Conservation (phyloP, 495 filamentous ascomycete genomes). For the Tuber magnatum region DNA sequence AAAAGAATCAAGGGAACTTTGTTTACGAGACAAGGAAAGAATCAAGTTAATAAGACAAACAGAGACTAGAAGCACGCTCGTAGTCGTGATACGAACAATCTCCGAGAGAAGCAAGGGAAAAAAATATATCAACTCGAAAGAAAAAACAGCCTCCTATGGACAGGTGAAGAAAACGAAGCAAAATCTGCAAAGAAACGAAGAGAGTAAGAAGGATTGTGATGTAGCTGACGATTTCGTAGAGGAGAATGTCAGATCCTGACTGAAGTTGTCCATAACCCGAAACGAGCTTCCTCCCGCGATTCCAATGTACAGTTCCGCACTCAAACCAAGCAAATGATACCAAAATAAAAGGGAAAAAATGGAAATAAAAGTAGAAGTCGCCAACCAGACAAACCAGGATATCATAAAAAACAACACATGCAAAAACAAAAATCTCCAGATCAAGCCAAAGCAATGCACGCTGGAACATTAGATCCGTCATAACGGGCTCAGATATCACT, state of each 20-base stretch:
- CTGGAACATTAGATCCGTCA: conserved; percentile 10
- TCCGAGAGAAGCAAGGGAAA: conserved; percentile 20
- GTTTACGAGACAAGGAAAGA: conserved; percentile 20
- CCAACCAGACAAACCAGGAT: conserved; percentile 6
- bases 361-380: conserved; percentile 2
- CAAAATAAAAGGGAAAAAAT: conserved; percentile 15
- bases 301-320: background rate
- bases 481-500: background rate
- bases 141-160: conserved; percentile 7
- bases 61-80: background rate
- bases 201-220: background rate
- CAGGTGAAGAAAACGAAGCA: background rate
- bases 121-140: conserved; percentile 7
- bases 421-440: conserved; percentile 15
- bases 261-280: background rate
- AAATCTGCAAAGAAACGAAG: background rate
- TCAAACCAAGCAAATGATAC: conserved; percentile 26
- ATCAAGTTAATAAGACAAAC: conserved; percentile 9
- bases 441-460: conserved; percentile 21
- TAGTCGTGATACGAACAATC: conserved; percentile 29
- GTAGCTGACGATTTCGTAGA: background rate
- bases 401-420: conserved; percentile 13
- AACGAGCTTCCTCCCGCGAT: background rate
- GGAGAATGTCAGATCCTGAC: conserved; percentile 1
- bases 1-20: conserved; percentile 8